Conservation (phyloP, 1,284 basidiomycete species). For the Moesziomyces sp. region DNA sequence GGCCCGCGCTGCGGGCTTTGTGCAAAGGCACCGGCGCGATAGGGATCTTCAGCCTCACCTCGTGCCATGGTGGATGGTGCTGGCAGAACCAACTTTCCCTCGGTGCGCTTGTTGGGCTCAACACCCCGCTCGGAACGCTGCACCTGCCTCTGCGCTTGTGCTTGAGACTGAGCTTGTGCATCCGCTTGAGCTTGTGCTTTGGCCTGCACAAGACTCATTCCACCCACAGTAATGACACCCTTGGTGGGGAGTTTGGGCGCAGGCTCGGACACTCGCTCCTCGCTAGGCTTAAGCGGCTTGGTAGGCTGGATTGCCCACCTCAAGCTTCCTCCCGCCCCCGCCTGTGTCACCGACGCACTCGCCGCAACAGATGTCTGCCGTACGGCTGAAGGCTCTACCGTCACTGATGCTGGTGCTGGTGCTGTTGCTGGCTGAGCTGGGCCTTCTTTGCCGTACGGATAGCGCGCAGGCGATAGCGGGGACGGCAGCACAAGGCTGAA, state of each 20-base stretch:
- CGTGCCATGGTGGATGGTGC: slow-evolving; percentile 15
- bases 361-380: neutral
- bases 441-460: slow-evolving; percentile 44
- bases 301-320: slow-evolving; percentile 5
- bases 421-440: neutral
- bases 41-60: slow-evolving; percentile 17
- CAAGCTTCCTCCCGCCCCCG: neutral
- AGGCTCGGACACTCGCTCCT: neutral
- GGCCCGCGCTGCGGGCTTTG: no score
- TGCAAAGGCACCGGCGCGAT: slow-evolving; percentile 3
- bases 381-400: neutral
- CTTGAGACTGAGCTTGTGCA: neutral
- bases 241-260: slow-evolving; percentile 10
- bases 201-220: slow-evolving; percentile 13
- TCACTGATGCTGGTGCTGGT: neutral
- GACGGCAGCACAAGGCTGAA: slow-evolving; percentile 40
- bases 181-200: slow-evolving; percentile 14
- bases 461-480: slow-evolving; percentile 41
- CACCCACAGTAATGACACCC: slow-evolving; percentile 28
- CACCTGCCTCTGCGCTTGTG: neutral
- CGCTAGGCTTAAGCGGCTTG: slow-evolving; percentile 1
- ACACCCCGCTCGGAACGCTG: neutral
- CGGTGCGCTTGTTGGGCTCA: neutral
- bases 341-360: neutral
- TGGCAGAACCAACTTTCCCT: slow-evolving; percentile 15